Evolutionary conservation across 2,329 filamentous ascomycete species (phyloP).

Genomic region (Monilinia vaccinii-corymbosi): DNA sequence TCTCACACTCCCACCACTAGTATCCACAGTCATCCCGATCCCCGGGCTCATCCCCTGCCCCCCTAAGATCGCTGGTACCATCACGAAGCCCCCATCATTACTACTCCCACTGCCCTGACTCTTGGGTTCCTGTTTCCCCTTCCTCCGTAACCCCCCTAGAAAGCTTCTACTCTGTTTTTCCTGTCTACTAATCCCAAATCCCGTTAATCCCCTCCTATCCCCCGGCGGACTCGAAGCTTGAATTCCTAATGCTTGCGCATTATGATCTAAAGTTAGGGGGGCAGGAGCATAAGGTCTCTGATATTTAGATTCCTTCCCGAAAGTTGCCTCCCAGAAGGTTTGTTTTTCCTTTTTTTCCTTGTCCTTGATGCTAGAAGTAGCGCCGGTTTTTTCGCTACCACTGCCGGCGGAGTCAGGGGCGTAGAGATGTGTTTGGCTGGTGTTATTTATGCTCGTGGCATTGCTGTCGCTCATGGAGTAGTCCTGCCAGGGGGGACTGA

Average conservation of each 20-base stretch:
- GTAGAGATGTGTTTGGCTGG: not conserved
- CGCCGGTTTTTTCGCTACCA: slow-evolving; percentile 11
- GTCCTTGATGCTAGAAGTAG: not conserved
- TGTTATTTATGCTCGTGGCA: not conserved
- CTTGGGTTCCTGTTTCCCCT: slow-evolving; percentile 13
- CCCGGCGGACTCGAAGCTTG: slow-evolving; percentile 18
- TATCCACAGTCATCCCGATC: not conserved
- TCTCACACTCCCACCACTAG: not conserved
- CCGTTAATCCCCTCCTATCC: slow-evolving; percentile 5
- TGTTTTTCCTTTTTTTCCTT: slow-evolving; percentile 24
- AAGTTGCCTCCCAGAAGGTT: slow-evolving; percentile 28
- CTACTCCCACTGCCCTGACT: slow-evolving; percentile 8
- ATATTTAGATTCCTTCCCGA: slow-evolving; percentile 25
- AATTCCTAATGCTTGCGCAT: slow-evolving; percentile 4
- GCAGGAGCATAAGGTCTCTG: slow-evolving; percentile 14
- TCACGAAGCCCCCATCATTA: slow-evolving; percentile 2
- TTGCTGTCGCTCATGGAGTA: slow-evolving; percentile 5
- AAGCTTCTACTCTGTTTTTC: slow-evolving; percentile 25
- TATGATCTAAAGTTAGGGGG: slow-evolving; percentile 1
- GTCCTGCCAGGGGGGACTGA: slow-evolving; percentile 16
- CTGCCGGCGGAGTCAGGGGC: slow-evolving; percentile 22
- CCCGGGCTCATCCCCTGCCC: not conserved
- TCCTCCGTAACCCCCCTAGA: slow-evolving; percentile 22
- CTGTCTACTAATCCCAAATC: slow-evolving; percentile 19
- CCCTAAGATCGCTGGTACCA: not conserved